phyloP scores from a whole-genome alignment of 2,329 filamentous ascomycete genomes.

The Didymella exigua region DNA sequence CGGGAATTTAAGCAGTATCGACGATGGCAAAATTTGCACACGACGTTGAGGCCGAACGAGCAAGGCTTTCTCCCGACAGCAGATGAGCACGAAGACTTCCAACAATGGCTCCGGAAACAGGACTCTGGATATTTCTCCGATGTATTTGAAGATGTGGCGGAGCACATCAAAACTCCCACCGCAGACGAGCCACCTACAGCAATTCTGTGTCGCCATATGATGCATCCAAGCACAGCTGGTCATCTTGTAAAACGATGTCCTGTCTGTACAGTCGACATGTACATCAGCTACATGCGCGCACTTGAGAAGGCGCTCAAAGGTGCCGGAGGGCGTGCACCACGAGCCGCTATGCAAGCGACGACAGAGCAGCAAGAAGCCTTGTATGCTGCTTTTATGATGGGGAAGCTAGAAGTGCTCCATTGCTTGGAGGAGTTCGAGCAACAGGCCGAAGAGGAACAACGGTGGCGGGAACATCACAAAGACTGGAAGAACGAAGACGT shows the following conservation, averaged over 20 bases:
- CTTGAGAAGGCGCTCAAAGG: constrained; percentile 29
- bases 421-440: constrained; percentile 29
- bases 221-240: constrained; percentile 27
- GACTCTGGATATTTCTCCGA: constrained; percentile 43
- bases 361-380: constrained; percentile 31
- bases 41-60: constrained; percentile 23
- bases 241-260: constrained; percentile 30
- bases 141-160: constrained; percentile 31
- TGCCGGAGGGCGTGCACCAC: constrained; percentile 29
- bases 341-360: constrained; percentile 23
- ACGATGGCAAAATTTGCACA: constrained; percentile 34
- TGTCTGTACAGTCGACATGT: constrained; percentile 35
- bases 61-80: constrained; percentile 34
- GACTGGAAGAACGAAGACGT: constrained; percentile 14
- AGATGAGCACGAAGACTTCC: constrained; percentile 37
- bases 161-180: constrained; percentile 20
- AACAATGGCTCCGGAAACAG: constrained; percentile 36
- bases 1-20: constrained; percentile 38
- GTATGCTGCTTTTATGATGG: constrained; percentile 32
- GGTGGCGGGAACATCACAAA: constrained; percentile 26
- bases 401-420: constrained; percentile 31
- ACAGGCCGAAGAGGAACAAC: constrained; percentile 26
- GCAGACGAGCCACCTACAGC: constrained; percentile 21
- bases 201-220: constrained; percentile 27
- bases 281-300: constrained; percentile 33